Evolutionary conservation across 169 alveolate species (phyloP).

Genomic region (Prorocentrum cordatum): DNA sequence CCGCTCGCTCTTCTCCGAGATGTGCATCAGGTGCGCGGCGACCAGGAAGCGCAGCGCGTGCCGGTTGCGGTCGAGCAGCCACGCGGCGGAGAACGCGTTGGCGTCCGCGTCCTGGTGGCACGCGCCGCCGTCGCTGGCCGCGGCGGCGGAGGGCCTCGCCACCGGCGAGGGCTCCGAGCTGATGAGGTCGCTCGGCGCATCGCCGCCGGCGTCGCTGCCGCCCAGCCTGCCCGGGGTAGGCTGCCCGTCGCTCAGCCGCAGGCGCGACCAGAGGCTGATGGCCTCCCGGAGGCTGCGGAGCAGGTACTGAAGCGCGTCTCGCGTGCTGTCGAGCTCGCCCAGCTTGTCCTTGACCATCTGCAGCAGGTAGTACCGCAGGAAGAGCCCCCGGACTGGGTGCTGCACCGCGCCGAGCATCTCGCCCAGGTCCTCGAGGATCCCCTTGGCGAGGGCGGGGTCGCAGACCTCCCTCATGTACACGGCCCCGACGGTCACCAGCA

Average conservation of each 20-base stretch:
- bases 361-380: constrained; percentile 19
- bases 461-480: neutral
- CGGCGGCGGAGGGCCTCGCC: no score
- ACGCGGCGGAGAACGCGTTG: no score
- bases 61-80: no score
- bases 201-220: no score
- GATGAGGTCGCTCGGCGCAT: no score
- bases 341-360: constrained; percentile 36
- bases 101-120: no score
- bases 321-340: neutral
- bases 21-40: constrained; percentile 49
- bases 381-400: constrained; percentile 46
- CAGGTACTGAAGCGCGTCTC: neutral
- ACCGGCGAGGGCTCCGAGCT: no score
- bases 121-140: no score
- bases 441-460: neutral
- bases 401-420: constrained; percentile 49
- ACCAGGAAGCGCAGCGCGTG: no score
- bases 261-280: constrained; percentile 39
- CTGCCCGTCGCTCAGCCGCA: no score
- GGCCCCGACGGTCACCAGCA: constrained; percentile 42
- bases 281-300: constrained; percentile 24
- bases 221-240: no score
- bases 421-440: constrained; percentile 20
- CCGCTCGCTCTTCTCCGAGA: no score